Evolutionary conservation across 495 filamentous ascomycete genomes (phyloP).

Genomic region (Penicillium turbatum): DNA sequence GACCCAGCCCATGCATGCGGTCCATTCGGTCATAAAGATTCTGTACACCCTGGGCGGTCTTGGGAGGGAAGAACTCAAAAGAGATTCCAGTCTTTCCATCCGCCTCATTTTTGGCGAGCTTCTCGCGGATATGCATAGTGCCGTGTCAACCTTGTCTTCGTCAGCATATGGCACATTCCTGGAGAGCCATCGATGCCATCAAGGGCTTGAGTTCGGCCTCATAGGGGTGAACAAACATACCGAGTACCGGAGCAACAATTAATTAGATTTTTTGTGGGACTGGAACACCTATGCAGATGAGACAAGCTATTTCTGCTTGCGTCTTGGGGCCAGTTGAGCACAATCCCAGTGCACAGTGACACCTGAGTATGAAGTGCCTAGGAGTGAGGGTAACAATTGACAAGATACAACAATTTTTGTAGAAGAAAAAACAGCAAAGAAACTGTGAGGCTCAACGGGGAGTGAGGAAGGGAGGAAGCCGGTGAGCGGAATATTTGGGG

Average conservation of each 20-base stretch:
- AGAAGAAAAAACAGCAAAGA: slow-evolving; percentile 6
- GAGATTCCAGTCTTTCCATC: slow-evolving; percentile 82
- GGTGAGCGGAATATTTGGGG: slow-evolving; percentile 12
- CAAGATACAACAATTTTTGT: not conserved
- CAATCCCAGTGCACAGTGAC: slow-evolving; percentile 11
- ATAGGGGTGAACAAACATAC: not conserved
- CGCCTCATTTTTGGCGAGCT: slow-evolving; percentile 76
- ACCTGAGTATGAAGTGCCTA: not conserved
- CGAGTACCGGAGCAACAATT: not conserved
- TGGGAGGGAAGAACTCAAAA: slow-evolving; percentile 99
- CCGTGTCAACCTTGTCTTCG: slow-evolving; percentile 13
- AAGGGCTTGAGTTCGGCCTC: not conserved
- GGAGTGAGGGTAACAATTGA: not conserved
- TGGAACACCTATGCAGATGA: slow-evolving; percentile 8
- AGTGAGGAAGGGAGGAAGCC: slow-evolving; percentile 12
- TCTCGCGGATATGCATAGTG: slow-evolving; percentile 85
- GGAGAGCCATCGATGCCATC: not conserved
- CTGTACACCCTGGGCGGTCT: slow-evolving; percentile 95
- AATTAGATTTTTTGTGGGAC: slow-evolving; percentile 7
- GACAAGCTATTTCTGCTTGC: not conserved
- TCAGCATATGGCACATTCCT: slow-evolving; percentile 5
- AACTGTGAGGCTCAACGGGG: slow-evolving; percentile 11
- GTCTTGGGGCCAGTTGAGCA: not conserved
- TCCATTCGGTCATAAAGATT: slow-evolving; percentile 99
- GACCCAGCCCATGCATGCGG: slow-evolving; percentile 92